A percentile compares a stretch with the other conserved stretches of the same genome.
Evolutionary conservation across 176 grass and related monocot species (phyloP).

Genomic region (Carex kokanica): DNA sequence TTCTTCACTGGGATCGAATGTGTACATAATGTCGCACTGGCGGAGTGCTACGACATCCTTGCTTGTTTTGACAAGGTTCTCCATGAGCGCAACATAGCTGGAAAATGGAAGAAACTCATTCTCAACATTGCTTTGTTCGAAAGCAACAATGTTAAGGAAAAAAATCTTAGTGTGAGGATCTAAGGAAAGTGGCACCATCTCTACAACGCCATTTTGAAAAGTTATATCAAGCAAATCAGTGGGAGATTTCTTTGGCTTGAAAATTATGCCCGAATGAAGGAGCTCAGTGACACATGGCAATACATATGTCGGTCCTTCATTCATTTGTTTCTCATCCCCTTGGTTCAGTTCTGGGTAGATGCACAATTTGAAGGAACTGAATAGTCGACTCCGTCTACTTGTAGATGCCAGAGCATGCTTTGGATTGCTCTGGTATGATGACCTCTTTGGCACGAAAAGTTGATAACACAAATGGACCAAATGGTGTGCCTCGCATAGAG

Average conservation of each 20-base stretch:
- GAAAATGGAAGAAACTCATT: background rate
- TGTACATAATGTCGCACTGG: background rate
- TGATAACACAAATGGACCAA: conserved; percentile 8
- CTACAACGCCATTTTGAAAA: conserved; percentile 1
- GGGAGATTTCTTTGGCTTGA: background rate
- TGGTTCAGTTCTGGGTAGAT: background rate
- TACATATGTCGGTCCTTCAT: background rate
- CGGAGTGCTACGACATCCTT: background rate
- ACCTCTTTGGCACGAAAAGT: background rate
- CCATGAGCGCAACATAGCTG: background rate
- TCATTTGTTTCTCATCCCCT: background rate
- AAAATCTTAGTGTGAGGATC: background rate
- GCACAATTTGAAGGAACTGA: background rate
- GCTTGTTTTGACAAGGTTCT: conserved; percentile 20
- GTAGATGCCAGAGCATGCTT: background rate
- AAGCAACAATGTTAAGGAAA: conserved; percentile 21
- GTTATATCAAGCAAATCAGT: background rate
- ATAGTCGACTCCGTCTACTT: background rate
- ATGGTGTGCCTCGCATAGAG: background rate
- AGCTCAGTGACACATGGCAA: conserved; percentile 16
- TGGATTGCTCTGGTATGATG: conserved; percentile 1
- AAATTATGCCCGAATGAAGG: background rate
- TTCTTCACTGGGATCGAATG: conserved; percentile 9
- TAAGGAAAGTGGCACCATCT: conserved; percentile 3
- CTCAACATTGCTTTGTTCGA: conserved; percentile 12